phyloP scores from a whole-genome alignment of 2,329 filamentous ascomycete species.

The Phoma sp. region DNA sequence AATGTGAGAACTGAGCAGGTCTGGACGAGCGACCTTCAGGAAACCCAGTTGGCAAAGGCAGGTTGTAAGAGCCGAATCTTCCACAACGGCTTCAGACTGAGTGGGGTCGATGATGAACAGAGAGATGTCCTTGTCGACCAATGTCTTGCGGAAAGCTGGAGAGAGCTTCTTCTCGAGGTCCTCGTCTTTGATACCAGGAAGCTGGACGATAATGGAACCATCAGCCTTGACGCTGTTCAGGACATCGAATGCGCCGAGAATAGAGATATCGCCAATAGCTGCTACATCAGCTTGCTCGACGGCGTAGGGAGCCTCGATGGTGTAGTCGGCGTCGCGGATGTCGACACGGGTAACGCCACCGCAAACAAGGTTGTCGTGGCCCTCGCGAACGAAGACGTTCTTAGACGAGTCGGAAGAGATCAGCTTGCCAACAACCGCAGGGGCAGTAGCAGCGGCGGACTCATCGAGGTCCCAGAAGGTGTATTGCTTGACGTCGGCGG shows the following conservation, averaged over 20 bases:
- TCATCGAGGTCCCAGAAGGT: slow-evolving; percentile 92
- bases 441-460: slow-evolving; percentile 71
- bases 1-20: slow-evolving; percentile 67
- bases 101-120: slow-evolving; percentile 80
- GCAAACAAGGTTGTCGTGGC: slow-evolving; percentile 69
- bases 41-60: slow-evolving; percentile 83
- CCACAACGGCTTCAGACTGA: slow-evolving; percentile 71
- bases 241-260: slow-evolving; percentile 80
- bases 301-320: slow-evolving; percentile 83
- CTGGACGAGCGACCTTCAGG: slow-evolving; percentile 75
- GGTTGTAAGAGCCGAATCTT: slow-evolving; percentile 67
- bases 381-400: slow-evolving; percentile 67
- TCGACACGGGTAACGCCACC: slow-evolving; percentile 86
- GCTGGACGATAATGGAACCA: slow-evolving; percentile 76
- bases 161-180: slow-evolving; percentile 89
- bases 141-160: slow-evolving; percentile 70
- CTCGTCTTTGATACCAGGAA: slow-evolving; percentile 83
- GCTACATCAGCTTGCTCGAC: slow-evolving; percentile 80
- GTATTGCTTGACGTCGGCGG: slow-evolving; percentile 75
- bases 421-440: slow-evolving; percentile 66
- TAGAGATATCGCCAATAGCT: slow-evolving; percentile 78
- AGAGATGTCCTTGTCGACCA: slow-evolving; percentile 73
- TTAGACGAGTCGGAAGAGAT: slow-evolving; percentile 66
- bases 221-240: slow-evolving; percentile 72
- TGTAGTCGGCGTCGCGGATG: slow-evolving; percentile 81